Evolutionary conservation across 495 filamentous ascomycete species (phyloP), one percentile per base, ranked within the genome.

Genomic region (Antarctomyces pellizariae): DNA sequence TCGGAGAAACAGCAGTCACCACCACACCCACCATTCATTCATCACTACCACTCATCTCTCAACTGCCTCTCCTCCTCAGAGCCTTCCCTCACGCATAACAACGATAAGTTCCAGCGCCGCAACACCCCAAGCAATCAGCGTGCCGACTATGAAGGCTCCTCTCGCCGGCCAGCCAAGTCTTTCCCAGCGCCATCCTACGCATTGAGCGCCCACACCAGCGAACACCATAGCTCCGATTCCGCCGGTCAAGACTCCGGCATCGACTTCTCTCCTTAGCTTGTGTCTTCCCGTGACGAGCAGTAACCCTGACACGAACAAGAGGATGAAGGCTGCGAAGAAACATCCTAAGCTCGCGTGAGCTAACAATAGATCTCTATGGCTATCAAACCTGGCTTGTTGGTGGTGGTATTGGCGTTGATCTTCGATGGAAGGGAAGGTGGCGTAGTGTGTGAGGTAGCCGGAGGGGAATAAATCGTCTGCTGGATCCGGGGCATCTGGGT

Each of bases 191-290:
- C 55, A 49, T 11, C 61, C 14, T 43, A 61, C 50, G 32, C 53
- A 46, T 4, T 56, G 58, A 7, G 68, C 38, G 4, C 52, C 67
- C 9, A 54, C 46, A 18, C 57, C 54, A 6, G 60, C 64, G 37
- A 64, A 57, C 28, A 62, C 47, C 13, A 70, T 36, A 27, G 56
- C 59, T 0, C 54, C 42, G 12, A 60, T 46, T n/a, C 67, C 61
- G 6, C 64, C 67, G 11, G 65, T 41, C 5, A 66, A 51, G 16
- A 66, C 64, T 12, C 64, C 70, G 1, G 53, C 55, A 31, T 72
- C 66, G 3, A 73, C 68, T 34, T 67, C 57, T 22, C 59, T 41
- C 1, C 49, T 45, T 29, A 59, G 46, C 39, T 54, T 59, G 29
- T 57, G 56, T 3, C 53, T 47, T 3, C 64, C 62, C 4, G 67